These are phyloP conservation scores for Colletotrichum costaricense DNA, from an alignment of 2,329 filamentous ascomycete species.

Conservation along the genomic window DNA sequence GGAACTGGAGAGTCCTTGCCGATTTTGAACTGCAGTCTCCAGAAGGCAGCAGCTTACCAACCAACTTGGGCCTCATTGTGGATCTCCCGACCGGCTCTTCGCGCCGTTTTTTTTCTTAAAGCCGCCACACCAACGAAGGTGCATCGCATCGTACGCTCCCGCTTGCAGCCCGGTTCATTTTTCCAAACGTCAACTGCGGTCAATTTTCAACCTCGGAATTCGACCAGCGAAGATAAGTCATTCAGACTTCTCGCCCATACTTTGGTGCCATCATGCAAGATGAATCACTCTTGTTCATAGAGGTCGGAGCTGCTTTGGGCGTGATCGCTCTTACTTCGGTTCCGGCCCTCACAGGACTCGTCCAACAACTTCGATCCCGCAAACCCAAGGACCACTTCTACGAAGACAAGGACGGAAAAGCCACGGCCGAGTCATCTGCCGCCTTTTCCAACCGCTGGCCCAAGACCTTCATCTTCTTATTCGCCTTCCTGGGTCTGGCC, in stretches of 20 bases:
- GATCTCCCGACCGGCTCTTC: neutral
- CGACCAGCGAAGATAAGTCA: neutral
- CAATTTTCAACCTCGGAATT: neutral
- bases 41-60: slow-evolving; percentile 1
- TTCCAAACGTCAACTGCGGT: neutral
- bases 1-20: slow-evolving; percentile 10
- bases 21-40: neutral
- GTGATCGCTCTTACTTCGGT: slow-evolving; percentile 49
- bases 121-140: neutral
- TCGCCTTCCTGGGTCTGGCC: slow-evolving; percentile 64
- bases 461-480: slow-evolving; percentile 64
- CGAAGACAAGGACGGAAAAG: slow-evolving; percentile 76
- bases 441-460: slow-evolving; percentile 71
- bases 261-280: slow-evolving; percentile 26
- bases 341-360: slow-evolving; percentile 49
- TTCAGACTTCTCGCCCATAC: neutral
- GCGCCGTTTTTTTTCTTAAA: neutral
- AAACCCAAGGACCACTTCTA: slow-evolving; percentile 62
- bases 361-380: slow-evolving; percentile 48
- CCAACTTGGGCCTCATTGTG: neutral
- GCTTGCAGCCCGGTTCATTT: neutral
- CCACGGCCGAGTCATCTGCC: slow-evolving; percentile 70
- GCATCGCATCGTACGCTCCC: neutral
- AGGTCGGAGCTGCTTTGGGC: slow-evolving; percentile 44
- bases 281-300: slow-evolving; percentile 30